Percentiles rank a stretch among this genome's conserved stretches.
Evolutionary conservation across 768 basidiomycete genomes (phyloP).

Genomic region (Tephrocybe sp.): DNA sequence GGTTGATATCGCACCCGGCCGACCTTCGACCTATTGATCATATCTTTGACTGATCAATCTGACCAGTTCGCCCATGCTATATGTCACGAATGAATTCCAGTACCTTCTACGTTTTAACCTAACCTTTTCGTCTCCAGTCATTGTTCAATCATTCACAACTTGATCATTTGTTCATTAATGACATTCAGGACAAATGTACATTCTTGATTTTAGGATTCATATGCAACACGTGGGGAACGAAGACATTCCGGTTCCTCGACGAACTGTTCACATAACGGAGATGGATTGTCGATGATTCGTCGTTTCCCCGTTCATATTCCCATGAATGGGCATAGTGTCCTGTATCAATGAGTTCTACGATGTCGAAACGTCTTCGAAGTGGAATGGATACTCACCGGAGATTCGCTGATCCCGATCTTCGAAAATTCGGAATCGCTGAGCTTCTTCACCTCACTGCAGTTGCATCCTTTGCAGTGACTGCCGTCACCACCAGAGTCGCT

Average conservation of each 20-base stretch:
- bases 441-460: neutral
- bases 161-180: too few relatives aligned
- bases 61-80: too few relatives aligned
- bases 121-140: too few relatives aligned
- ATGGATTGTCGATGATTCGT: neutral
- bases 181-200: too few relatives aligned
- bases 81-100: too few relatives aligned
- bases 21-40: constrained; percentile 4
- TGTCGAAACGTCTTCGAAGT: too few relatives aligned
- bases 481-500: constrained; percentile 1
- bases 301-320: neutral
- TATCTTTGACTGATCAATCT: constrained; percentile 3
- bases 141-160: too few relatives aligned
- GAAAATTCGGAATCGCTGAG: neutral
- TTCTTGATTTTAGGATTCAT: too few relatives aligned
- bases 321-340: neutral
- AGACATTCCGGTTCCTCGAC: too few relatives aligned
- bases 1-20: constrained; percentile 7
- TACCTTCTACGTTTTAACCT: too few relatives aligned
- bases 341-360: neutral
- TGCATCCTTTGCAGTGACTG: constrained; percentile 9
- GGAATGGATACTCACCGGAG: constrained; percentile 7
- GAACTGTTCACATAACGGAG: neutral
- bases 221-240: too few relatives aligned
- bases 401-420: neutral